Evolutionary conservation across 306 rosid genomes (phyloP), one percentile per base, ranked within the genome.

Genomic region (Spatholobus suberectus): DNA sequence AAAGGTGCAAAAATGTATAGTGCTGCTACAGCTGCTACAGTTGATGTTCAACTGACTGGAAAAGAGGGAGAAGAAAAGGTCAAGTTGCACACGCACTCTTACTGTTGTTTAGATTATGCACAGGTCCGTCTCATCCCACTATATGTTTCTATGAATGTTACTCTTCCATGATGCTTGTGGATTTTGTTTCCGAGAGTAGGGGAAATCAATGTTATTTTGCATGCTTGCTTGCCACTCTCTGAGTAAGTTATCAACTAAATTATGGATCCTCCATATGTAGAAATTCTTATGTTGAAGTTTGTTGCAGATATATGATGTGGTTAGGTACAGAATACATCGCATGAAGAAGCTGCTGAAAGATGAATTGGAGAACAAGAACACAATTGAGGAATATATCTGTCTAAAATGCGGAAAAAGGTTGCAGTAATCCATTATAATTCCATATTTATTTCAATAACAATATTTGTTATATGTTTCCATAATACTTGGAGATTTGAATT

Each of bases 51-150:
- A 70, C 87, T 43, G 1, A 70, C 15, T 21, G 21, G 18, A 20
- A 93, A 93, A 87, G 94, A 93, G 51, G 97, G 97, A 59, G 93
- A 93, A 52, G 94, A 93, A 86, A 91, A 93, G 86, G 82, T 91
- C 75, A 91, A 91, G 86, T 67, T 91, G 89, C 94, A 93, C 85
- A 93, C 97, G 29, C 97, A 91, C 81, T 89, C 97, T 49, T 90
- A 90, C 76, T 92, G 94, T 66, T 92, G 93, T 51, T 89, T 75
- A 20, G 79, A 75, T 75, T 75, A 75, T 84, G 91, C 95, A 4
- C 94, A 93, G 95, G 97, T 89, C 62, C 34, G 32, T 78, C 58
- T 82, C 71, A 62, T 78, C 75, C 72, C 58, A 75, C 27, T 65
- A 37, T 76, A 23, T 75, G 4, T 63, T 44, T 83, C 38, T 44